phyloP scores from a whole-genome alignment of 176 grass and related monocot species.

The Raddia distichophylla region DNA sequence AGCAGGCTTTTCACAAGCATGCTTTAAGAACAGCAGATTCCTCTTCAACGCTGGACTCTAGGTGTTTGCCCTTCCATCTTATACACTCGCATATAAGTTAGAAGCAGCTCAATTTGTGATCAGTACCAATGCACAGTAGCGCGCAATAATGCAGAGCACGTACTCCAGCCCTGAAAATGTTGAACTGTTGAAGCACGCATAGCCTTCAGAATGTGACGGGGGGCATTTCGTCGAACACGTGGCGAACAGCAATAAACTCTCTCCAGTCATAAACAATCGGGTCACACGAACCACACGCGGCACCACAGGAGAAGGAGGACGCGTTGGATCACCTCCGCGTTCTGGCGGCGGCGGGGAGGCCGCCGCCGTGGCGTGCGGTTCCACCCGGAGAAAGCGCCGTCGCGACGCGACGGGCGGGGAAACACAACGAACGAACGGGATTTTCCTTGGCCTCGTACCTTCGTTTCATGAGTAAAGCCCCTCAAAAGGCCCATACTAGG shows the following conservation, averaged over 20 bases:
- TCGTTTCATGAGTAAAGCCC: background rate
- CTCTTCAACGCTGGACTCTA: background rate
- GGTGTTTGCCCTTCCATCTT: background rate
- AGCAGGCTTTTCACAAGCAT: background rate
- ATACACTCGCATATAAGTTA: background rate
- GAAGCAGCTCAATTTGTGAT: background rate
- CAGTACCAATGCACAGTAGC: background rate
- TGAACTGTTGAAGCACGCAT: background rate
- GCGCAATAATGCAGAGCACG: background rate
- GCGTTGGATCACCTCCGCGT: background rate
- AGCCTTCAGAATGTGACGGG: background rate
- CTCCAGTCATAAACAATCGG: background rate
- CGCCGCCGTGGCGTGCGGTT: background rate
- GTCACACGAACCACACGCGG: background rate
- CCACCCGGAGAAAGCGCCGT: background rate
- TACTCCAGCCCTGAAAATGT: background rate
- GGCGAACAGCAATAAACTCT: background rate
- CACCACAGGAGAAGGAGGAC: too few relatives aligned
- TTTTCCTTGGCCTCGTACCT: background rate
- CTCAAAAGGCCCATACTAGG: background rate
- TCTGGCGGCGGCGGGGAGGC: background rate
- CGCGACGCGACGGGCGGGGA: background rate
- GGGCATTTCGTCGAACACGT: slow-evolving; percentile 41
- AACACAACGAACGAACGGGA: background rate
- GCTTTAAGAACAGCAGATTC: background rate